Evolutionary conservation across 352 stramenopile species (phyloP), one percentile per base, ranked within the genome.

Genomic region (Phytophthora megakarya): DNA sequence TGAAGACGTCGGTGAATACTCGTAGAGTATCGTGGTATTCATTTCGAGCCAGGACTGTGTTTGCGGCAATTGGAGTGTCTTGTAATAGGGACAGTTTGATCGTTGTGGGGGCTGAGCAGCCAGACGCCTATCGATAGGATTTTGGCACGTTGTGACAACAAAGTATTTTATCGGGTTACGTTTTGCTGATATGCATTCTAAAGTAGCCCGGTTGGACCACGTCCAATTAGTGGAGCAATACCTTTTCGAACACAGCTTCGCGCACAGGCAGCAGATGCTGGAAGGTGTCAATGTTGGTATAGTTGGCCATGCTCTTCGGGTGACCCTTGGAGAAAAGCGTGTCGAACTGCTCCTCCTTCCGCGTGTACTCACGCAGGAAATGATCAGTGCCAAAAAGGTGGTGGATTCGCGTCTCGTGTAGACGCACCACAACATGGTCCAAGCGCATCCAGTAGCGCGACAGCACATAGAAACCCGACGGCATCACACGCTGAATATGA

Each of bases 401-500:
- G 70, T 93, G 84, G 49, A 93, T 80, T 38, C 86, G 81, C n/a
- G 86, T 90, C 54, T 95, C 86, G 22, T 93, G 80, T 32, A 95
- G 65, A 32, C 86, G 81, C 30, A 95, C 74, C 42, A 92, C 70
- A 13, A 95, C 83, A 47, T 90, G 74, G 56, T 95, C 86, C 25
- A 95, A 70, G 10, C 86, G 86, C 80, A 95, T 89, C 84, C 84
- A 95, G 67, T 89, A 93, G 25, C 86, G 79, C 30, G 72, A 79
- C 18, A 95, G 61, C 47, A 92, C 73, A 28, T 84, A 95, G 57
- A 95, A 93, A 9, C 86, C 83, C 12, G 84, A 93, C 12, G 86
- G 78, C 86, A 95, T 95, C 52, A 93, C 84, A 25, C 86, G 84
- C 84, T 93, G 56, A 40, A 69, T 63, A 30, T 13, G 37, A 23